Conservation (phyloP, 768 basidiomycete species). For the Melanogaster broomeanus region DNA sequence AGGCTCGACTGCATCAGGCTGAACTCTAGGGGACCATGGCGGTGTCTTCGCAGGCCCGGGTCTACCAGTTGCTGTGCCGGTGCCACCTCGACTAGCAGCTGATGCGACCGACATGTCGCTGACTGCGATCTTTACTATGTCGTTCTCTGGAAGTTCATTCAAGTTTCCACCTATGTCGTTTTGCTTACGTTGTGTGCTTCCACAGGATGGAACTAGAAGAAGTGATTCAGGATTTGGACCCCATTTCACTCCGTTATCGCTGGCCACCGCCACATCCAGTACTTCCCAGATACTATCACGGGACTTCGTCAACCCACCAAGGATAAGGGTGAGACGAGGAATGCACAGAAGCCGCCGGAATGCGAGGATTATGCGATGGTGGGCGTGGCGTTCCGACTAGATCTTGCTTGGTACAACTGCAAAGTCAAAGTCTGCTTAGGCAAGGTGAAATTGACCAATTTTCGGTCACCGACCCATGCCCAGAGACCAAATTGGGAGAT, state of each 20-base stretch:
- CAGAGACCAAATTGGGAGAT: constrained; percentile 17
- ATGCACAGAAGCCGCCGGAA: constrained; percentile 2
- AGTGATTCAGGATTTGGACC: constrained; percentile 2
- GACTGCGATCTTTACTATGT: constrained; percentile 2
- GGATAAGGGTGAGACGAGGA: constrained; percentile 1
- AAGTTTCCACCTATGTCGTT: constrained; percentile 5
- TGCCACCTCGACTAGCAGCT: not conserved
- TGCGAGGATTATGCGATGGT: constrained; percentile 15
- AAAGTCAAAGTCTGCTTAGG: not conserved
- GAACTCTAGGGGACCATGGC: constrained; percentile 16
- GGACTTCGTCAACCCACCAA: constrained; percentile 9
- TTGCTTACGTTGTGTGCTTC: constrained; percentile 7
- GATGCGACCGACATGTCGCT: constrained; percentile 10
- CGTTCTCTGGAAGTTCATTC: constrained; percentile 13
- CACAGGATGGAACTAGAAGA: constrained; percentile 16
- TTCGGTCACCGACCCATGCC: constrained; percentile 14
- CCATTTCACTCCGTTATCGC: not conserved
- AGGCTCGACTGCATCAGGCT: constrained; percentile 6
- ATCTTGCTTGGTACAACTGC: constrained; percentile 16
- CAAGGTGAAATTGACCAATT: constrained; percentile 22
- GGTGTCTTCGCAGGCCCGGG: constrained; percentile 18
- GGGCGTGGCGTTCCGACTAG: constrained; percentile 17
- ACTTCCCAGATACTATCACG: constrained; percentile 4
- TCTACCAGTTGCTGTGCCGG: constrained; percentile 15
- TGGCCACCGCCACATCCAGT: constrained; percentile 2